These are phyloP conservation scores for Heritiera littoralis DNA, from an alignment of 345 rosid species.

Conservation along the genomic window DNA sequence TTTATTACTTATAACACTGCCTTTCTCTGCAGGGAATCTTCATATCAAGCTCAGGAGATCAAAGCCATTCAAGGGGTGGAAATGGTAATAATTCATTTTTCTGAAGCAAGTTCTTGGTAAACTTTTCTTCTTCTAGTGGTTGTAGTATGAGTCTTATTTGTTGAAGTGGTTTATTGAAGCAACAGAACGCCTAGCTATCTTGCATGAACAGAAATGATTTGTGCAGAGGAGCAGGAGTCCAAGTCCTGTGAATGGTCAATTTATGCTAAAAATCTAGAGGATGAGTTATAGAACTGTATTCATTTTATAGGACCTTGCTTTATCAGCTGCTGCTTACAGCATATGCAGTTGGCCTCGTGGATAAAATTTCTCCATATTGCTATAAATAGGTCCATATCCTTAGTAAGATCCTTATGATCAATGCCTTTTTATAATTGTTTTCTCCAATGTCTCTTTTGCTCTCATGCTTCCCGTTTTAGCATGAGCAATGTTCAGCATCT, in stretches of 20 bases:
- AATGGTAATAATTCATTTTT: slow-evolving; percentile 56
- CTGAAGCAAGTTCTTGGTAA: neutral
- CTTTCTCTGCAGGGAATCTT: slow-evolving; percentile 67
- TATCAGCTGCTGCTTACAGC: neutral
- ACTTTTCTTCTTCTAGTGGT: neutral
- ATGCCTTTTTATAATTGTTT: neutral
- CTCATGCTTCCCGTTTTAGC: neutral
- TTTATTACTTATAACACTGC: neutral
- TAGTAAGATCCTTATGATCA: neutral
- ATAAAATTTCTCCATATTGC: neutral
- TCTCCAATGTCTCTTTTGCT: neutral
- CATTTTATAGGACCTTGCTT: neutral
- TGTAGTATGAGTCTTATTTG: neutral
- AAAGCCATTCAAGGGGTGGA: slow-evolving; percentile 88
- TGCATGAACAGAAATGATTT: neutral
- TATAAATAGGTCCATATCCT: neutral
- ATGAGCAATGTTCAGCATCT: neutral
- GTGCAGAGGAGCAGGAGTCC: neutral
- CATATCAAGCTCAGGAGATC: slow-evolving; percentile 96
- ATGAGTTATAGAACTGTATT: neutral
- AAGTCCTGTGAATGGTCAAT: neutral
- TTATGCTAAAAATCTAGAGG: neutral
- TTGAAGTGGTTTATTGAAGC: neutral
- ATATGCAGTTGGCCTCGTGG: neutral
- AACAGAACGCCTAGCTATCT: neutral